Conservation (phyloP, 495 filamentous ascomycete species). For the Physcia stellaris region DNA sequence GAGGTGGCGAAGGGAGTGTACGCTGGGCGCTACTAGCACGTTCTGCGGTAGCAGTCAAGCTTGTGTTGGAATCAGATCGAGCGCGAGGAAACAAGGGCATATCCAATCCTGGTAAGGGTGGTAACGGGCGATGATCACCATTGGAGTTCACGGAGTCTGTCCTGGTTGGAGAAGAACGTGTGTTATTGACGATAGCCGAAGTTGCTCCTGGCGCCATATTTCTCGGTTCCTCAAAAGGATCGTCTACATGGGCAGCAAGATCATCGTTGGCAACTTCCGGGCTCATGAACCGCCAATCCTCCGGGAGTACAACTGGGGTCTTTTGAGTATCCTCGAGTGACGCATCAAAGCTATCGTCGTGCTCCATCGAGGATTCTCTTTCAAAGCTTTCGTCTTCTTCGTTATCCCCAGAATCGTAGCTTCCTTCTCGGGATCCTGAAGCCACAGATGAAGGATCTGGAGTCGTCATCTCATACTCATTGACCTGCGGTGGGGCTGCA, state of each 20-base stretch:
- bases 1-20: slow-evolving; percentile 51
- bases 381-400: slow-evolving; percentile 62
- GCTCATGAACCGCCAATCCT: slow-evolving; percentile 82
- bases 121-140: slow-evolving; percentile 59
- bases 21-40: slow-evolving; percentile 44
- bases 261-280: slow-evolving; percentile 38
- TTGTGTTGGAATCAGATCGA: slow-evolving; percentile 31
- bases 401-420: slow-evolving; percentile 74
- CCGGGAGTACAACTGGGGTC: slow-evolving; percentile 89
- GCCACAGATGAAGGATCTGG: slow-evolving; percentile 83
- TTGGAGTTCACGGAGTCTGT: slow-evolving; percentile 52
- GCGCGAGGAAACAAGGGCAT: slow-evolving; percentile 20
- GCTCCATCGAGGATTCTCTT: slow-evolving; percentile 47
- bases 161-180: slow-evolving; percentile 21
- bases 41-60: slow-evolving; percentile 49
- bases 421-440: slow-evolving; percentile 76
- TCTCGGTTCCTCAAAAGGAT: slow-evolving; percentile 52
- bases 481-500: slow-evolving; percentile 80
- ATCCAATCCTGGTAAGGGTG: slow-evolving; percentile 51
- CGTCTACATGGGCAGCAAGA: slow-evolving; percentile 41
- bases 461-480: slow-evolving; percentile 96
- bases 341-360: slow-evolving; percentile 85
- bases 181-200: slow-evolving; percentile 26
- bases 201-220: slow-evolving; percentile 42
- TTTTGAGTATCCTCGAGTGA: slow-evolving; percentile 91